Conservation (phyloP, 1,139 yeast genomes). For the Candida albicans region DNA sequence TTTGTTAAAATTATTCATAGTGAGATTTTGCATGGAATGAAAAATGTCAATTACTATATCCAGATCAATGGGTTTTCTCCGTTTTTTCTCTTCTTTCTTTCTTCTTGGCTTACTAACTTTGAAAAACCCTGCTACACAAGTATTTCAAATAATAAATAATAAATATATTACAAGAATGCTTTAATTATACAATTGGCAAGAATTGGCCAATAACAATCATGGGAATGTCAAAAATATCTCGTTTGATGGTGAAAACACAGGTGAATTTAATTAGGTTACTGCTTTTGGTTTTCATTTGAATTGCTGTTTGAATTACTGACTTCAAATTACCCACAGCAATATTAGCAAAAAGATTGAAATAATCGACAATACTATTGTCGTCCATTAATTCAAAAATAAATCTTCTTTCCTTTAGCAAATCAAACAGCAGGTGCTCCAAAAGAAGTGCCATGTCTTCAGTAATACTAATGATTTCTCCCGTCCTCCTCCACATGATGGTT, state of each 20-base stretch:
- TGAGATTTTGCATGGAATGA: no score
- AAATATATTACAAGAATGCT: background rate
- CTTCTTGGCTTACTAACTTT: no score
- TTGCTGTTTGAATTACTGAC: conserved; percentile 23
- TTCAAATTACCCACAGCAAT: conserved; percentile 52
- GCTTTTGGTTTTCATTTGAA: conserved; percentile 12
- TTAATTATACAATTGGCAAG: conserved; percentile 30
- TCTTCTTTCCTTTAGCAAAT: conserved; percentile 52
- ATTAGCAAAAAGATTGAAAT: conserved; percentile 47
- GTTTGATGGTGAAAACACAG: conserved; percentile 66
- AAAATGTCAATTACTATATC: no score
- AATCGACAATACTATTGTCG: conserved; percentile 48
- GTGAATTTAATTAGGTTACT: conserved; percentile 48
- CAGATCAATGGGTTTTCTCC: no score
- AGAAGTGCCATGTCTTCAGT: conserved; percentile 66
- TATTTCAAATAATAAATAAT: background rate
- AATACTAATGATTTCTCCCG: conserved; percentile 73
- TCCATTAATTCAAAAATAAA: conserved; percentile 52
- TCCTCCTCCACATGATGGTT: conserved; percentile 74
- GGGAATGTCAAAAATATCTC: conserved; percentile 90
- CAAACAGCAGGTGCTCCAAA: conserved; percentile 54
- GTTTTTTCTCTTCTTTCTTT: no score
- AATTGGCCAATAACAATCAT: conserved; percentile 50
- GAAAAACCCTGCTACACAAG: background rate
- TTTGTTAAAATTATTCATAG: no score